These are phyloP conservation scores for Asterophora parasitica DNA, from an alignment of 768 basidiomycete species.

Conservation along the genomic window DNA sequence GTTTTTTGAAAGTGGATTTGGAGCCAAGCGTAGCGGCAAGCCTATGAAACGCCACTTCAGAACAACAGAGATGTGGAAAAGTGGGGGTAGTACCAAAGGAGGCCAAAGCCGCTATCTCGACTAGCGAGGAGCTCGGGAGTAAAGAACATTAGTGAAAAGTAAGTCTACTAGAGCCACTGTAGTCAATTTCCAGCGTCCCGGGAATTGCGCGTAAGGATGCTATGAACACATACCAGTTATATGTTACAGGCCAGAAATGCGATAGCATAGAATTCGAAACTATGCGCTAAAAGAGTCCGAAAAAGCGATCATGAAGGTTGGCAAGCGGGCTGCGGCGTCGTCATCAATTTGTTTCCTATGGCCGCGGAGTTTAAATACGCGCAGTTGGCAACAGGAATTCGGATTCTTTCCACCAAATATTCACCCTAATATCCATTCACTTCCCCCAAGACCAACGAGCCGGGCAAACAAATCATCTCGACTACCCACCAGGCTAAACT, in stretches of 20 bases:
- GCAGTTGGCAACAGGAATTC: no score
- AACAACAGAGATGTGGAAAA: neutral
- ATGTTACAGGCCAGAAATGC: no score
- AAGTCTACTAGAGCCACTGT: neutral
- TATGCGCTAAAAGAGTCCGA: no score
- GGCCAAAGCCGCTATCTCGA: slow-evolving; percentile 83
- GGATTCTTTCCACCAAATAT: no score
- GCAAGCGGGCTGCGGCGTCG: no score
- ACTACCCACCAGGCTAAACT: slow-evolving; percentile 53
- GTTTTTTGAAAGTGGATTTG: slow-evolving; percentile 78
- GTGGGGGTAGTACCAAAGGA: slow-evolving; percentile 56
- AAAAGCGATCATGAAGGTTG: no score
- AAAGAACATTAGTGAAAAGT: slow-evolving; percentile 70
- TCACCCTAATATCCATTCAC: slow-evolving; percentile 32
- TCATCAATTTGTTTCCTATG: no score
- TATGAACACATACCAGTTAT: no score
- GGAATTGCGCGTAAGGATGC: no score
- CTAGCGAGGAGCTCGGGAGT: slow-evolving; percentile 74
- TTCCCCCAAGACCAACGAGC: slow-evolving; percentile 47
- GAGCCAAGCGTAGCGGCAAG: slow-evolving; percentile 88
- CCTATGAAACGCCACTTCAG: slow-evolving; percentile 38
- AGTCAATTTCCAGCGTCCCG: no score
- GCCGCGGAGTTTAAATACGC: no score
- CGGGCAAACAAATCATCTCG: slow-evolving; percentile 67
- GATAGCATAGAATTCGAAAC: no score